These are phyloP conservation scores for Corynascus novoguineensis DNA, from an alignment of 495 filamentous ascomycete genomes.

Conservation along the genomic window DNA sequence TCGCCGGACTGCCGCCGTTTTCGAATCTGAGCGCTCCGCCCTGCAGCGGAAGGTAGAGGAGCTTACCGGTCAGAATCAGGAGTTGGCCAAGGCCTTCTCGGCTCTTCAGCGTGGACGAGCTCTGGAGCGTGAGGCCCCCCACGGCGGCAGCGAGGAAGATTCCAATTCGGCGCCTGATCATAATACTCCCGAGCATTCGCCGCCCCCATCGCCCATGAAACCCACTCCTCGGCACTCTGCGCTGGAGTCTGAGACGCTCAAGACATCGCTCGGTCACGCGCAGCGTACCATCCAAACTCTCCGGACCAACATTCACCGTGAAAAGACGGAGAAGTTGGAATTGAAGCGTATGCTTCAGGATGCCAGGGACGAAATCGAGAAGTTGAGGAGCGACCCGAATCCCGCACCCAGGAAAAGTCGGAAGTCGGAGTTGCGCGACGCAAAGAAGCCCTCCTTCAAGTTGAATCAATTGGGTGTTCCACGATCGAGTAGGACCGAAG, in stretches of 20 bases:
- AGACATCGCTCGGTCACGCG: constrained; percentile 88
- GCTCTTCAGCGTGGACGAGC: constrained; percentile 60
- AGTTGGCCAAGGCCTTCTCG: constrained; percentile 70
- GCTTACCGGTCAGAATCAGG: constrained; percentile 76
- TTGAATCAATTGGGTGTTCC: constrained; percentile 71
- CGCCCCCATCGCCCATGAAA: constrained; percentile 84
- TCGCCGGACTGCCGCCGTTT: constrained; percentile 65
- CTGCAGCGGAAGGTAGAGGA: constrained; percentile 82
- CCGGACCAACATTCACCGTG: constrained; percentile 87
- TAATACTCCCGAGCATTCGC: constrained; percentile 80
- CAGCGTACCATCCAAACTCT: constrained; percentile 94
- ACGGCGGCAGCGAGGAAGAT: constrained; percentile 55
- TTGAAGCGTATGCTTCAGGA: constrained; percentile 94
- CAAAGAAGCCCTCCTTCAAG: constrained; percentile 65
- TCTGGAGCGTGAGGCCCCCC: constrained; percentile 55
- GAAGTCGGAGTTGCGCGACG: constrained; percentile 64
- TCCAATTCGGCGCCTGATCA: constrained; percentile 61
- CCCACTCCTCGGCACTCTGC: constrained; percentile 81
- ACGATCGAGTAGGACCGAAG: constrained; percentile 68
- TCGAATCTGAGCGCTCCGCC: constrained; percentile 65
- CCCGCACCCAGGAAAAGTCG: constrained; percentile 56
- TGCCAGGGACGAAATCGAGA: constrained; percentile 86
- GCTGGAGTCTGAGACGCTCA: constrained; percentile 89
- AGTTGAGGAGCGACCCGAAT: constrained; percentile 56
- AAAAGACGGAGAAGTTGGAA: constrained; percentile 97